Evolutionary conservation across 106 monocot species (phyloP), one percentile per base, ranked within the genome.

Genomic region (Dioscorea alata): DNA sequence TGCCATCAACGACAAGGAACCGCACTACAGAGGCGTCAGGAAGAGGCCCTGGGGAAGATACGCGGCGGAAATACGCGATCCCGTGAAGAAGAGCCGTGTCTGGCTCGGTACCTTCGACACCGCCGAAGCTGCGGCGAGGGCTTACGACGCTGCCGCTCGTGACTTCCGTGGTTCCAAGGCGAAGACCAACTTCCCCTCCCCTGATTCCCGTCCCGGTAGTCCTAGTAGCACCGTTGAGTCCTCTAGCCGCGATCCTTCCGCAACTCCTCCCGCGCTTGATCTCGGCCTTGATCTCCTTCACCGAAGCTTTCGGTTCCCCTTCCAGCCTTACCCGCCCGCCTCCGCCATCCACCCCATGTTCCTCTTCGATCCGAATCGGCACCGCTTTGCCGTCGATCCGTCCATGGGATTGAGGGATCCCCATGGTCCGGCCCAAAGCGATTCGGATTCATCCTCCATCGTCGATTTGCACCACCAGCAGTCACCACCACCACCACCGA

Each of bases 71-170:
- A 63, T 63, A 16, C 31, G 63, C 16, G 63, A 63, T 19, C 66
- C 66, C 22, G 66, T 13, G 49, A 66, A 66, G 49, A 66, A 50
- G 50, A 49, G 48, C 50, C 78, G 86, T 22, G 33, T 86, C 49
- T 86, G 86, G 86, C 79, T 86, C 23, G 86, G 86, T 2, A 86
- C 86, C 13, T 86, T 79, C 76, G 78, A 86, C 70, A 82, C 86
- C 7, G 86, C 82, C 4, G 86, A 86, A 76, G 82, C 79, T 23
- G 86, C 86, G 20, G 86, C 86, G 6, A 20, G 48, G 12, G 66
- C 66, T 13, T 66, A 66, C 50, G 66, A 66, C 66, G 66, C 48
- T 4, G 66, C 66, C 6, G 66, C 63, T 4, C 63, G 31, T 18
- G 33, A 63, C 34, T 63, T 63, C 63, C 31, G 63, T 15, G 63